These are phyloP conservation scores for Chrysosporium queenslandicum DNA, from an alignment of 2,329 filamentous ascomycete genomes.

Conservation along the genomic window DNA sequence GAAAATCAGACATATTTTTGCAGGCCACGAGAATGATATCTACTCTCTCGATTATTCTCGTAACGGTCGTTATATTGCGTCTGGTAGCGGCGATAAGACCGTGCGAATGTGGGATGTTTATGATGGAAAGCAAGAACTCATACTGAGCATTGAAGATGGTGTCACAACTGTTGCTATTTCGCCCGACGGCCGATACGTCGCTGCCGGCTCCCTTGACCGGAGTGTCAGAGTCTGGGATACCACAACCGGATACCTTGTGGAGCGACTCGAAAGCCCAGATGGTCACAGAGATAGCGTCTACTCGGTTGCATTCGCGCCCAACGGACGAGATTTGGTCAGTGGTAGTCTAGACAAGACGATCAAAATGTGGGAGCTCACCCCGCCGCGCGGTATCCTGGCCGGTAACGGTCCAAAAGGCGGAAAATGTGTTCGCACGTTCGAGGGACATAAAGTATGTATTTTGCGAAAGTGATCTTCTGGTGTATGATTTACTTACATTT, in stretches of 20 bases:
- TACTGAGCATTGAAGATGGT: constrained; percentile 86
- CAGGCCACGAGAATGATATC: constrained; percentile 97
- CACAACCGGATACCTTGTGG: constrained; percentile 70
- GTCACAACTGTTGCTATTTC: constrained; percentile 97
- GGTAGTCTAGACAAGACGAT: constrained; percentile 96
- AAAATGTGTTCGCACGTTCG: constrained; percentile 92
- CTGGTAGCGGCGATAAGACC: constrained; percentile 86
- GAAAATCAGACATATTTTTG: constrained; percentile 82
- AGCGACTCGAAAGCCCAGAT: constrained; percentile 82
- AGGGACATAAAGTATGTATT: constrained; percentile 71
- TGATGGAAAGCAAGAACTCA: constrained; percentile 68
- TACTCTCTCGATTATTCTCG: constrained; percentile 93
- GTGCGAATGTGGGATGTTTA: constrained; percentile 96
- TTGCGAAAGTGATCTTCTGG: neutral
- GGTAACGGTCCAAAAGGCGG: constrained; percentile 67
- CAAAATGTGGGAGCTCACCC: constrained; percentile 94
- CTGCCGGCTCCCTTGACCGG: constrained; percentile 91
- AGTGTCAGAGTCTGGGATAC: constrained; percentile 97
- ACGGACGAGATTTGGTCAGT: constrained; percentile 83
- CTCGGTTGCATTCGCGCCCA: constrained; percentile 89
- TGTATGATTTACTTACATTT: constrained; percentile 10
- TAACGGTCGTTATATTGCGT: constrained; percentile 88
- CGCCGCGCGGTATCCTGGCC: constrained; percentile 56
- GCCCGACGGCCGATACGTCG: constrained; percentile 85
- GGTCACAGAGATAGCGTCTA: constrained; percentile 97